Evolutionary conservation across 2,329 filamentous ascomycete species (phyloP), one percentile per base, ranked within the genome.

Genomic region (Stachybotrys echinatus): DNA sequence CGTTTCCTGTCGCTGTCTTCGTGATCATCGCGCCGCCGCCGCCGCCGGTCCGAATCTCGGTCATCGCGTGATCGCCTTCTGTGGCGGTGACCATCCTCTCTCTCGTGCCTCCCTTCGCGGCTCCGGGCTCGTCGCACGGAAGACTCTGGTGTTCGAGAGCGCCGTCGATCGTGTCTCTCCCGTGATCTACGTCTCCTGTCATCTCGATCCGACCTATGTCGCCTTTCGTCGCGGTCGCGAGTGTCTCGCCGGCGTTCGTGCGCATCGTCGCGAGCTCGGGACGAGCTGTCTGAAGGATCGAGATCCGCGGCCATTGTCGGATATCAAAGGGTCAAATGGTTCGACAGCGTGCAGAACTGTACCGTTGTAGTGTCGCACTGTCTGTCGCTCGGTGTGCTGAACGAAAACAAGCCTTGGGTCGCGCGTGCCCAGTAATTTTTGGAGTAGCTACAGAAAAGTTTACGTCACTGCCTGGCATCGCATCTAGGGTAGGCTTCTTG

Each of bases 61-160:
- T 66, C 59, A 42, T 71, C 64, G 51, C 65, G 65, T 53, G 67
- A 69, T 43, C 62, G 59, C 52, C 59, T 61, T 42, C 63, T 58
- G 52, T 58, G 61, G 38, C 63, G 58, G 53, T 61, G 61, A 37
- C 60, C 55, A 18, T 64, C 61, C n/a, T 55, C 46, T n/a, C 56
- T 50, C 18, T 52, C 48, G 21, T 64, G 27, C 27, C 14, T 61
- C 34, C 57, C 50, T 22, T 62, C 61, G 38, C 59, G 47, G 18
- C 58, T 52, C 47, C 56, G 47, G 18, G 56, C 22, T 40, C 55
- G 48, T 23, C 51, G 49, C 38, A 51, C 45, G 21, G 59, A 56
- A 10, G 55, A 53, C 22, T 65, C 64, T 27, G 65, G 66, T 3
- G 62, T 66, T 21, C 61, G 55, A 5, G 67, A 68, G 8, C 66